Percentiles rank a stretch among this genome's conserved stretches.
Conservation (phyloP, 768 basidiomycete species). For the Psilocybe sp. region DNA sequence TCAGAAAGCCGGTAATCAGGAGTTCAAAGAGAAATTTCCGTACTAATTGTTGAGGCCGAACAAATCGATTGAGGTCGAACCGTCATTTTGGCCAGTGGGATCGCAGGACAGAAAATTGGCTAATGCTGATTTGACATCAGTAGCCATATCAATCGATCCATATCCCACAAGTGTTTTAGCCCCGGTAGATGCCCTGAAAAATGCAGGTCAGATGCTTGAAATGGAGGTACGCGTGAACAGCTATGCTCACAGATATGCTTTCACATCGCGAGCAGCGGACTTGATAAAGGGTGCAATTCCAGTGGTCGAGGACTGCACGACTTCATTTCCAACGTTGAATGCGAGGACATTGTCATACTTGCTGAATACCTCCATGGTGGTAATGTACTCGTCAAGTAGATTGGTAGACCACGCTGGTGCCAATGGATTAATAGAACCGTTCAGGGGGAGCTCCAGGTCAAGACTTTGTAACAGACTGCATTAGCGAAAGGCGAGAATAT, state of each 20-base stretch:
- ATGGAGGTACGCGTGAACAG: neutral
- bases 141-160: constrained; percentile 74
- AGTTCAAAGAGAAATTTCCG: constrained; percentile 22
- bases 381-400: constrained; percentile 73
- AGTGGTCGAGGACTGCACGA: constrained; percentile 52
- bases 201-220: constrained; percentile 6
- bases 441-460: constrained; percentile 80
- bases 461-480: constrained; percentile 48
- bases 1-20: constrained; percentile 1
- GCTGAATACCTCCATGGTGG: constrained; percentile 74
- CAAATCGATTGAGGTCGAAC: constrained; percentile 69
- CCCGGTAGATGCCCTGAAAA: constrained; percentile 54
- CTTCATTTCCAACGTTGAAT: constrained; percentile 91
- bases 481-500: constrained; percentile 6
- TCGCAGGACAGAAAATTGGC: constrained; percentile 85
- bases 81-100: constrained; percentile 46
- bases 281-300: constrained; percentile 78
- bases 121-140: constrained; percentile 58
- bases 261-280: constrained; percentile 86
- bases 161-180: constrained; percentile 77
- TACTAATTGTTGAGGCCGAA: constrained; percentile 89
- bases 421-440: constrained; percentile 78
- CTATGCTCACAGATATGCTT: constrained; percentile 72
- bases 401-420: constrained; percentile 79
- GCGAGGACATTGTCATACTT: constrained; percentile 89